phyloP scores from a whole-genome alignment of 2,329 filamentous ascomycete genomes.

The Beauveria scarabaeidicola region DNA sequence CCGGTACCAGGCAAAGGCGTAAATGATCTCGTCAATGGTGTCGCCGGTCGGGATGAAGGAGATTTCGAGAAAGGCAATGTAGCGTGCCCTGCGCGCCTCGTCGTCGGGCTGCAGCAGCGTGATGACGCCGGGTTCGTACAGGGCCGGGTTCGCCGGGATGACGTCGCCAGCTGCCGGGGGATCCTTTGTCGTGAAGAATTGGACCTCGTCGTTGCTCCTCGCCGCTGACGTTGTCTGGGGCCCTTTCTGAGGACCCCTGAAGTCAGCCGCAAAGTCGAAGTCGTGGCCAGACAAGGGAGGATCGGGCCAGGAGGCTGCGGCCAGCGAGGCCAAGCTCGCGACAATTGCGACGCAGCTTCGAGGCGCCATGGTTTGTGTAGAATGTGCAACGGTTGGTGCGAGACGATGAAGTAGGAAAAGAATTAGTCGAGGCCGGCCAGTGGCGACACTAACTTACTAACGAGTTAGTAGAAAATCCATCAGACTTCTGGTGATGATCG shows the following conservation, averaged over 20 bases:
- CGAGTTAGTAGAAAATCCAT: not conserved
- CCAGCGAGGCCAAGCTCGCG: not conserved
- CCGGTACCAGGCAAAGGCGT: not conserved
- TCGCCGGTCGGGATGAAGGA: not conserved
- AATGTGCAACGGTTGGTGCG: not conserved
- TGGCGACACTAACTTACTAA: not conserved
- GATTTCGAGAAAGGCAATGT: slow-evolving; percentile 3
- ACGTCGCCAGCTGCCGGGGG: not conserved
- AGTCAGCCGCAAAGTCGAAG: slow-evolving; percentile 1
- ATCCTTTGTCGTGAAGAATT: not conserved
- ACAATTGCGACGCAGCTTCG: not conserved
- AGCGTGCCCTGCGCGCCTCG: not conserved
- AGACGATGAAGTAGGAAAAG: not conserved
- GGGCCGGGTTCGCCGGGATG: not conserved
- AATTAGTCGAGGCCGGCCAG: not conserved
- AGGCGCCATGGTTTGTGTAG: not conserved
- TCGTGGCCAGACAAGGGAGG: slow-evolving; percentile 1
- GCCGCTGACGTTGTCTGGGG: not conserved
- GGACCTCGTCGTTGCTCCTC: not conserved
- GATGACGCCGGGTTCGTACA: not conserved
- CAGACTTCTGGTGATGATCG: not conserved
- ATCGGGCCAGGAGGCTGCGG: not conserved
- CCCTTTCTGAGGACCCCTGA: not conserved
- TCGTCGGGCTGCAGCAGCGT: not conserved
- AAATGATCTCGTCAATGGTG: not conserved